Conservation (phyloP, 768 basidiomycete species). For the Mycena kentingensis region DNA sequence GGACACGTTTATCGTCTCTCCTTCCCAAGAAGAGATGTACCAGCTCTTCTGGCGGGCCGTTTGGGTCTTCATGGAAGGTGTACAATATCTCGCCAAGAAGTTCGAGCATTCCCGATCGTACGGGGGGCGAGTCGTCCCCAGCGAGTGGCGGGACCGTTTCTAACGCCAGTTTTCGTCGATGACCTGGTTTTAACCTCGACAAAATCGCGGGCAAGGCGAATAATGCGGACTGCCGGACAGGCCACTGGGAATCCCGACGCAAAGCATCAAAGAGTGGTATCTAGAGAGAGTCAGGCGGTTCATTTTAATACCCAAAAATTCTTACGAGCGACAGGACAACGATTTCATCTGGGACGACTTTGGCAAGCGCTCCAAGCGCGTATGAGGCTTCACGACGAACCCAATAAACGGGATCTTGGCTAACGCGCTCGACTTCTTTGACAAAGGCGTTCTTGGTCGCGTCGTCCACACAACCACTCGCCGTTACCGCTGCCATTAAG, state of each 20-base stretch:
- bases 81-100: conserved; percentile 87
- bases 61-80: conserved; percentile 67
- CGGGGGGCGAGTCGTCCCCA: conserved; percentile 61
- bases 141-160: conserved; percentile 65
- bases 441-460: conserved; percentile 67
- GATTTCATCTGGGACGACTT: conserved; percentile 78
- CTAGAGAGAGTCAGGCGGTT: conserved; percentile 40
- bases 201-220: conserved; percentile 84
- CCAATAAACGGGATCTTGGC: conserved; percentile 68
- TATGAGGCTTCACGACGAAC: conserved; percentile 86
- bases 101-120: conserved; percentile 81
- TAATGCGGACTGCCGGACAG: conserved; percentile 86
- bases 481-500: conserved; percentile 84
- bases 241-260: conserved; percentile 68
- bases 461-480: conserved; percentile 61
- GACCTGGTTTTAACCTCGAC: conserved; percentile 56
- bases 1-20: conserved; percentile 42
- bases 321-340: conserved; percentile 64
- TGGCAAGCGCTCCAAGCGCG: conserved; percentile 85
- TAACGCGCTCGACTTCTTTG: conserved; percentile 70
- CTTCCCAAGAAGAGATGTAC: conserved; percentile 76
- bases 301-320: conserved; percentile 6
- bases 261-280: conserved; percentile 78
- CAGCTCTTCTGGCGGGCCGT: conserved; percentile 73
- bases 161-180: conserved; percentile 66